phyloP scores from a whole-genome alignment of 73 alveolate species.

The Blepharisma japonicum region DNA sequence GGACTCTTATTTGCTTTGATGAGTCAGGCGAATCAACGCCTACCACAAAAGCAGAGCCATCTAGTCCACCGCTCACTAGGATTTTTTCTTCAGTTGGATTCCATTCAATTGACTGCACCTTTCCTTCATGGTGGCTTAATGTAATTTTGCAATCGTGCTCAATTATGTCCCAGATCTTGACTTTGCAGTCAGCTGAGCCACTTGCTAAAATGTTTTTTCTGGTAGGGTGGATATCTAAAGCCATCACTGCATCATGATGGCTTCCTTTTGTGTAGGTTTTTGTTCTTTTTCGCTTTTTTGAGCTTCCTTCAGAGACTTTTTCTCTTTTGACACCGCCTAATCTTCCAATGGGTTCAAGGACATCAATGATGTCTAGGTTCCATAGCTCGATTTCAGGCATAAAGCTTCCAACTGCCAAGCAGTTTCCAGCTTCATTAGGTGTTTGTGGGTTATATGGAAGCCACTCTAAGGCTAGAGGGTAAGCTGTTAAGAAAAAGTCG shows the following conservation, averaged over 20 bases:
- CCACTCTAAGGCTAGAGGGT: conserved; percentile 97
- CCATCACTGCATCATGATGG: conserved; percentile 94
- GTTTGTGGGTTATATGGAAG: conserved; percentile 44
- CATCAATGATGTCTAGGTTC: conserved; percentile 89
- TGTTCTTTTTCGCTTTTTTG: conserved; percentile 60
- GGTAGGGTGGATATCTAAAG: conserved; percentile 70
- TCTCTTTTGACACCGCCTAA: conserved; percentile 79
- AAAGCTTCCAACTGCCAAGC: conserved; percentile 90
- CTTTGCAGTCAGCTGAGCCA: conserved; percentile 93
- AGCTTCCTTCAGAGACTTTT: conserved; percentile 37
- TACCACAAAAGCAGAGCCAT: conserved; percentile 69
- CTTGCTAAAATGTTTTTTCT: conserved; percentile 83
- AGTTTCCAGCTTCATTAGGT: conserved; percentile 63
- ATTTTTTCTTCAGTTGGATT: conserved; percentile 77
- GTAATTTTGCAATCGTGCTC: conserved; percentile 57
- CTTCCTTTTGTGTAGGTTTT: conserved; percentile 66
- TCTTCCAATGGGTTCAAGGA: conserved; percentile 81
- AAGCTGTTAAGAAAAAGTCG: conserved; percentile 88
- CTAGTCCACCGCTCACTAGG: conserved; percentile 89
- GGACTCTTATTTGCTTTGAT: conserved; percentile 45
- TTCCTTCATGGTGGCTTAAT: conserved; percentile 78
- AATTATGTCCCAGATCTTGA: conserved; percentile 93
- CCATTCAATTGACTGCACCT: conserved; percentile 89
- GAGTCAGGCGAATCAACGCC: conserved; percentile 75
- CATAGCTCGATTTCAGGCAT: conserved; percentile 95